phyloP scores from a whole-genome alignment of 2,329 filamentous ascomycete species.

The Epichloe typhina region DNA sequence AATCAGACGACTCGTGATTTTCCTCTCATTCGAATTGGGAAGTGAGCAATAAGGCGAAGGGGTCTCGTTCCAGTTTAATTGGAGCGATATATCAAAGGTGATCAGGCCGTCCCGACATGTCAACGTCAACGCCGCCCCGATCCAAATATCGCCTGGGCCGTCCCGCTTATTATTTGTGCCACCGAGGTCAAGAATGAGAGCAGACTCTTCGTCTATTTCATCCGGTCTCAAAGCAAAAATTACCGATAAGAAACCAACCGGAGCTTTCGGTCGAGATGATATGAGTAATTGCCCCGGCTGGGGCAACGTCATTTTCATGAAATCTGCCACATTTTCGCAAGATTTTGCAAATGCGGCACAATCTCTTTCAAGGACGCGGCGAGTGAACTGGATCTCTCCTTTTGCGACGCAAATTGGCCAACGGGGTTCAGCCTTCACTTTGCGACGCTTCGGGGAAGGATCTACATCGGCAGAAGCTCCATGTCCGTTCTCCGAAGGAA shows the following conservation, averaged over 20 bases:
- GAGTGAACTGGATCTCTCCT: conserved; percentile 14
- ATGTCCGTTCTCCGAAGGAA: conserved; percentile 9
- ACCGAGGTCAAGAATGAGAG: conserved; percentile 10
- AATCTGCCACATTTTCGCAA: conserved; percentile 11
- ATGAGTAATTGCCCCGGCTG: conserved; percentile 9
- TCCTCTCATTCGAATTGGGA: conserved; percentile 17
- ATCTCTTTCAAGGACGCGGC: conserved; percentile 10
- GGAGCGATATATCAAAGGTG: conserved; percentile 19
- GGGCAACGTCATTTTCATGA: conserved; percentile 10
- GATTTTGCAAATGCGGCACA: conserved; percentile 3
- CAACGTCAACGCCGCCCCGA: conserved; percentile 17
- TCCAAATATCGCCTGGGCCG: conserved; percentile 23
- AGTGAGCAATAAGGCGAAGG: conserved; percentile 17
- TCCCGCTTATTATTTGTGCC: conserved; percentile 7
- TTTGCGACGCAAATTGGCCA: conserved; percentile 15
- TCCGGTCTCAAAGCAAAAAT: conserved; percentile 12
- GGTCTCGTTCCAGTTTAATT: conserved; percentile 31
- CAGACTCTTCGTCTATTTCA: conserved; percentile 11
- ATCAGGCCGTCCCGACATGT: conserved; percentile 14
- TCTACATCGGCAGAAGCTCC: conserved; percentile 6
- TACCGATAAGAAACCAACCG: conserved; percentile 3
- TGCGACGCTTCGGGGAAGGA: conserved; percentile 20
- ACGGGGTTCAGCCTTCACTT: conserved; percentile 8
- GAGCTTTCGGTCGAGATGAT: conserved; percentile 6
- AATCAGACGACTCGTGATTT: conserved; percentile 22